Evolutionary conservation across 139 green algal species (phyloP).

Genomic region (Yamagishiella unicocca): DNA sequence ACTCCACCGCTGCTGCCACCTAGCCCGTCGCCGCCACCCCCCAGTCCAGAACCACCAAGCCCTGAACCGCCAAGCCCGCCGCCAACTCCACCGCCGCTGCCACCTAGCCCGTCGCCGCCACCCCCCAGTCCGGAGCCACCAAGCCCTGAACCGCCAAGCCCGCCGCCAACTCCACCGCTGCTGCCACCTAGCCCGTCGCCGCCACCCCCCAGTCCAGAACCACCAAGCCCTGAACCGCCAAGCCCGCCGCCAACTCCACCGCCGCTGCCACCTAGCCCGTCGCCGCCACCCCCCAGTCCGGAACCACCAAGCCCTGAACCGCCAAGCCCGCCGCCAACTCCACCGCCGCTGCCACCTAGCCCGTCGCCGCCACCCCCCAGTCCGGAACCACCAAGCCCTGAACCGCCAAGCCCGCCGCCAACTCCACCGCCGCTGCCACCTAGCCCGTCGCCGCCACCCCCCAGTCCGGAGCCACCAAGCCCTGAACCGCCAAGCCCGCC

Average conservation of each 20-base stretch:
- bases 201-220: not conserved
- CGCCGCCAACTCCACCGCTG: not conserved
- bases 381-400: not conserved
- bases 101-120: not conserved
- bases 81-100: not conserved
- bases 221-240: not conserved
- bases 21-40: too few relatives aligned
- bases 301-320: not conserved
- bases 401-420: not conserved
- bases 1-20: not conserved
- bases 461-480: not conserved
- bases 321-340: too few relatives aligned
- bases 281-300: too few relatives aligned
- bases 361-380: not conserved
- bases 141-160: not conserved
- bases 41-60: not conserved
- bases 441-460: not conserved
- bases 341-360: not conserved
- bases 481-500: not conserved
- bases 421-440: not conserved
- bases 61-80: not conserved
- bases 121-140: too few relatives aligned
- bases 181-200: not conserved
- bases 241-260: not conserved
- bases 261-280: not conserved